Evolutionary conservation across 305 asterid genomes (phyloP), one percentile per base, ranked within the genome.

Genomic region (Vinca major): DNA sequence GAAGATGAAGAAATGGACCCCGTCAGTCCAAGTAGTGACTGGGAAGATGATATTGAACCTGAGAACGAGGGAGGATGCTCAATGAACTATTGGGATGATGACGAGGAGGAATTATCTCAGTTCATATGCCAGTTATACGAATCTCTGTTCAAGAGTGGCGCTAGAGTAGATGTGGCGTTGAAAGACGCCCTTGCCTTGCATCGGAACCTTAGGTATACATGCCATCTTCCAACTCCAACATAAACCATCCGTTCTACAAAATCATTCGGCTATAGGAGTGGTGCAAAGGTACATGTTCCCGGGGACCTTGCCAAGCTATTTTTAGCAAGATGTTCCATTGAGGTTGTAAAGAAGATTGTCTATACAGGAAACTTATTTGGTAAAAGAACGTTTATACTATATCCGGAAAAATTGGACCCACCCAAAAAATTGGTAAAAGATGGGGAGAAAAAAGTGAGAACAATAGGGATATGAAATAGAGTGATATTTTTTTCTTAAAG

Each of bases 31-130:
- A 80, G 71, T 14, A 91, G 97, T 69, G 99, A 94, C 65, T 94
- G 99, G 99, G 99, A 94, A 71, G 96, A 91, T 44, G 96, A 91
- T 44, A 89, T 91, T 58, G 98, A 89, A 49, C 89, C 88, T 1
- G 96, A 89, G 53, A 86, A 82, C 73, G 72, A 64, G 8, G 95
- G 82, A 67, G 90, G 82, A 66, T 82, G 44, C 5, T 65, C 90
- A 0, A 69, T 72, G 68, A 75, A 62, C 62, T 77, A 83, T 56
- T 94, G 96, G 97, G 97, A 94, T 21, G 95, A 90, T 36, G 93
- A 89, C 17, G 97, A 94, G 86, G 95, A 92, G 74, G 93, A 91
- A 58, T 68, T 91, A 76, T 85, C 95, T 70, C 89, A 84, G 71
- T 91, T 91, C 56, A 80, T 94, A 58, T 81, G 85, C 70, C 77